Conservation (phyloP, 805 yeast genomes). For the Monosporozyma unispora region DNA sequence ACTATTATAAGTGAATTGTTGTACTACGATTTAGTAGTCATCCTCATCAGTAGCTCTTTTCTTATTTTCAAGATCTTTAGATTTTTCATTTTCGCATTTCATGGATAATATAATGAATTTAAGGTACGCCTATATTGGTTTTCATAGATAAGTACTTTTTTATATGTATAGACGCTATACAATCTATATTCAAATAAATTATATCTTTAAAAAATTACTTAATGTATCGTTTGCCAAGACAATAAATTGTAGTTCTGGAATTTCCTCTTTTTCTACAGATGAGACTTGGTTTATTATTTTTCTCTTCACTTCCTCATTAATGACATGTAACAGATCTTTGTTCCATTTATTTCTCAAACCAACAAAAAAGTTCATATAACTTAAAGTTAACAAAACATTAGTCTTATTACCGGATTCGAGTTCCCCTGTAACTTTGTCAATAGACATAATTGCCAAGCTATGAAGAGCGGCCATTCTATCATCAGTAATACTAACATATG, state of each 20-base stretch:
- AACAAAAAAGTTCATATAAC: constrained; percentile 47
- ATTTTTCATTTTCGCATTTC: neutral
- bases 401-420: constrained; percentile 5
- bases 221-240: constrained; percentile 23
- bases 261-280: constrained; percentile 11
- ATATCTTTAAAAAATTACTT: constrained; percentile 1
- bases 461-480: constrained; percentile 37
- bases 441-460: constrained; percentile 32
- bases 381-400: constrained; percentile 30
- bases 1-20: neutral
- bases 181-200: neutral
- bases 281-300: constrained; percentile 11
- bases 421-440: constrained; percentile 23
- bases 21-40: neutral
- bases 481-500: constrained; percentile 36
- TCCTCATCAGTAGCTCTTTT: neutral
- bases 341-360: constrained; percentile 31
- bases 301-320: constrained; percentile 19
- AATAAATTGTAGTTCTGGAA: constrained; percentile 23
- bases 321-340: constrained; percentile 19
- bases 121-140: neutral
- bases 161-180: neutral
- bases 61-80: neutral
- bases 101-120: neutral
- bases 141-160: neutral